phyloP scores from a whole-genome alignment of 768 basidiomycete genomes.

The Mrakia frigida region DNA sequence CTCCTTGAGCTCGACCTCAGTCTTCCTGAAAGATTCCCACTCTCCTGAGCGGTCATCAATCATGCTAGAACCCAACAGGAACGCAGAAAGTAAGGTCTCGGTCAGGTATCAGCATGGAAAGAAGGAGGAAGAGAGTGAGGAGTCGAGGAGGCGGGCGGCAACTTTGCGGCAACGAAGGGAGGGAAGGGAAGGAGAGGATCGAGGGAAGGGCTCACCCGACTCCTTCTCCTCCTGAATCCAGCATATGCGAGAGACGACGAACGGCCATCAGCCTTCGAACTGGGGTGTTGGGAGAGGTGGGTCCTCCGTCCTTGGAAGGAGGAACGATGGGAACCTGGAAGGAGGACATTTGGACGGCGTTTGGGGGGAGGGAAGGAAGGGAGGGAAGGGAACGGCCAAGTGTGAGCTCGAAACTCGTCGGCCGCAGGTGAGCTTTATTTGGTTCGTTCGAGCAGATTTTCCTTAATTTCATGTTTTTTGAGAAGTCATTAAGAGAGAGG shows the following conservation, averaged over 20 bases:
- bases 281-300: neutral
- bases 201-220: neutral
- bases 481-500: too few species aligned
- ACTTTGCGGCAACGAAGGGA: neutral
- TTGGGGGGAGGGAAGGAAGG: neutral
- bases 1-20: conserved; percentile 7
- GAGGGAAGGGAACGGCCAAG: neutral
- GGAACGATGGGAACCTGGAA: neutral
- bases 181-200: too few species aligned
- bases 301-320: neutral
- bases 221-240: neutral
- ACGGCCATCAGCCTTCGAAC: neutral
- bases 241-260: neutral
- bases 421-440: too few species aligned
- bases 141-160: neutral
- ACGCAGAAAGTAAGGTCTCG: neutral
- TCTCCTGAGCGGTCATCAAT: neutral
- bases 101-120: neutral
- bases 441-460: too few species aligned
- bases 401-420: neutral
- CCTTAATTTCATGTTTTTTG: too few species aligned
- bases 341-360: neutral
- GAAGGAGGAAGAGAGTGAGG: neutral
- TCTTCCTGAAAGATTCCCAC: neutral
- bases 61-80: neutral